Evolutionary conservation across 2,329 filamentous ascomycete genomes (phyloP).

Genomic region (Neopestalotiopsis rosae): DNA sequence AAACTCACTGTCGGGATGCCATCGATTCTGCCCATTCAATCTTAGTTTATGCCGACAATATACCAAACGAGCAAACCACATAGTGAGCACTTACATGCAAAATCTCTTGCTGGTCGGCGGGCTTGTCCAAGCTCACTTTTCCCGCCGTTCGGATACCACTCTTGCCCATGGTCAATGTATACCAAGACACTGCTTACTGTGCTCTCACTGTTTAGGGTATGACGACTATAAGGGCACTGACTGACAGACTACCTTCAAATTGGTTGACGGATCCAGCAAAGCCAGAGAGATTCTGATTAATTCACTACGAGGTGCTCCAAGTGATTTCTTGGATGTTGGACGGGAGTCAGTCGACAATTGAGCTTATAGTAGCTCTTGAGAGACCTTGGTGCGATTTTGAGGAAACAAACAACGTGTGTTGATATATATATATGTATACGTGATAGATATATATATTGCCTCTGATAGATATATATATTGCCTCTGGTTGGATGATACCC

Average conservation of each 20-base stretch:
- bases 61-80: background rate
- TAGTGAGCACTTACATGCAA: conserved; percentile 66
- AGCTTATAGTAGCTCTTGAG: no score
- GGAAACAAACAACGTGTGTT: no score
- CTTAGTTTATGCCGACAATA: conserved; percentile 16
- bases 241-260: background rate
- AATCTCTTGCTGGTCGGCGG: conserved; percentile 70
- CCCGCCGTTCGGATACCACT: conserved; percentile 71
- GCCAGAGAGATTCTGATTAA: background rate
- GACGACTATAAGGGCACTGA: no score
- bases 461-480: no score
- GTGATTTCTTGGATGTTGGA: no score
- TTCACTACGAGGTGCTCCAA: background rate
- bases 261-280: background rate
- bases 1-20: conserved; percentile 85
- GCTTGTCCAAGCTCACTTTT: conserved; percentile 75
- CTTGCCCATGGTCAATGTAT: conserved; percentile 38
- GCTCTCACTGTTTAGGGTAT: no score
- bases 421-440: no score
- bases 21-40: conserved; percentile 71
- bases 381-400: no score
- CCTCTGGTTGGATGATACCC: no score
- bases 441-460: no score
- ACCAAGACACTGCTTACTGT: background rate
- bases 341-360: no score